These are phyloP conservation scores for Lotus japonicus DNA, from an alignment of 306 rosid genomes.

Conservation along the genomic window DNA sequence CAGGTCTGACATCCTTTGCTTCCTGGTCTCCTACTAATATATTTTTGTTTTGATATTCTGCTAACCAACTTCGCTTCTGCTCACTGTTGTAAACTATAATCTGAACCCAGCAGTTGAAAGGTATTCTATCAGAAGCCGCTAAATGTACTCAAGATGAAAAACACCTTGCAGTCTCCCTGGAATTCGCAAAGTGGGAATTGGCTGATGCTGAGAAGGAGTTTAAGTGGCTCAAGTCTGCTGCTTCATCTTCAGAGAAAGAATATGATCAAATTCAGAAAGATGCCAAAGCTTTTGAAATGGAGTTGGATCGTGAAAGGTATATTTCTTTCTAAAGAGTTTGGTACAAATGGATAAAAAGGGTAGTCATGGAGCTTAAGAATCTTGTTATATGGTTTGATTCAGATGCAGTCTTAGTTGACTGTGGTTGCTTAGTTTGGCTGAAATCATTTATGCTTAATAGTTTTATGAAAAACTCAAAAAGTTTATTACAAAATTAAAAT, in stretches of 20 bases:
- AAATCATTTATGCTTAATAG: background rate
- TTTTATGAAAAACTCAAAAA: background rate
- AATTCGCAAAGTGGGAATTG: conserved; percentile 70
- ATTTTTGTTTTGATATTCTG: conserved; percentile 3
- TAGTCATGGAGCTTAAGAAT: background rate
- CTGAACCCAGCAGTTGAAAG: conserved; percentile 56
- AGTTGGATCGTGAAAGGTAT: conserved; percentile 76
- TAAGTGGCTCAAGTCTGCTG: conserved; percentile 66
- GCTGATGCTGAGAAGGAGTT: conserved; percentile 90
- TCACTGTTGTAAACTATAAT: conserved; percentile 17
- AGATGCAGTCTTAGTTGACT: background rate
- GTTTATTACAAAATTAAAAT: too few species aligned
- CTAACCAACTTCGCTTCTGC: background rate
- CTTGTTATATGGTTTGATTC: conserved; percentile 6
- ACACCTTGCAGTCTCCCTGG: conserved; percentile 53
- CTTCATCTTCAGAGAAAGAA: conserved; percentile 79
- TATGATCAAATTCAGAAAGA: conserved; percentile 65
- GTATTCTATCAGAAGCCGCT: conserved; percentile 50
- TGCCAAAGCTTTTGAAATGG: conserved; percentile 44
- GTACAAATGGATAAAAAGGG: background rate
- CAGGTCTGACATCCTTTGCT: conserved; percentile 43
- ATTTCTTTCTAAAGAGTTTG: background rate
- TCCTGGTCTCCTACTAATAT: background rate
- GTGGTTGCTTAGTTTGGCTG: background rate
- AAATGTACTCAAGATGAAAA: conserved; percentile 64